Conservation (phyloP, 2,329 filamentous ascomycete genomes). For the Dactylellina parvicollis region DNA sequence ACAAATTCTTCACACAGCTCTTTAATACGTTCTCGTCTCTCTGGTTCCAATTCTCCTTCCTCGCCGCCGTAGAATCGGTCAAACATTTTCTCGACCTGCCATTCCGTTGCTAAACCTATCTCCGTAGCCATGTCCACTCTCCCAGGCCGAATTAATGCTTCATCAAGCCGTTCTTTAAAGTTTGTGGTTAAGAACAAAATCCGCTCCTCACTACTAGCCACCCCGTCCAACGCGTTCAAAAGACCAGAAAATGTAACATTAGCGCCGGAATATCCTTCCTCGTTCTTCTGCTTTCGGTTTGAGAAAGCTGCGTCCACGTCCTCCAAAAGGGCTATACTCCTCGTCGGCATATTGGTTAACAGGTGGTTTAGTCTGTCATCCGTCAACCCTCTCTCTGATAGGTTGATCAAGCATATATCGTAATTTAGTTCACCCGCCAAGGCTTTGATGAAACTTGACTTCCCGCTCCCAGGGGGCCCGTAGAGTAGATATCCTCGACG, state of each 20-base stretch:
- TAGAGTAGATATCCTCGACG: constrained; percentile 87
- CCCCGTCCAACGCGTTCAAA: constrained; percentile 84
- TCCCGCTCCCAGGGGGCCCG: constrained; percentile 88
- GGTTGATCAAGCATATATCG: constrained; percentile 89
- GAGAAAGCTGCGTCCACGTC: constrained; percentile 91
- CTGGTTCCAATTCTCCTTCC: constrained; percentile 63
- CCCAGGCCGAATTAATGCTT: constrained; percentile 87
- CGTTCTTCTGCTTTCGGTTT: constrained; percentile 78
- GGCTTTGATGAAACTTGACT: constrained; percentile 95
- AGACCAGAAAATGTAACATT: constrained; percentile 95
- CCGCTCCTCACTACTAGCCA: constrained; percentile 93
- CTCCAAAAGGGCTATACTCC: constrained; percentile 84
- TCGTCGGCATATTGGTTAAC: constrained; percentile 82
- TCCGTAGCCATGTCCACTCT: constrained; percentile 92
- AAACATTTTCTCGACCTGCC: constrained; percentile 89
- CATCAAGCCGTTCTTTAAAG: constrained; percentile 86
- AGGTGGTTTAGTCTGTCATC: constrained; percentile 89
- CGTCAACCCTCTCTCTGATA: constrained; percentile 87
- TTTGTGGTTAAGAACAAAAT: constrained; percentile 96
- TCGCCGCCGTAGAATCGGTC: constrained; percentile 82
- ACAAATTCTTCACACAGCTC: constrained; percentile 71
- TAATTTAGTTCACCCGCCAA: constrained; percentile 92
- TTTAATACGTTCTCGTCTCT: constrained; percentile 71
- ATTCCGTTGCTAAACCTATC: constrained; percentile 84
- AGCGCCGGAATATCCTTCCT: constrained; percentile 84